Evolutionary conservation across 441 rosid genomes (phyloP).

Genomic region (Pelargonium citronellum): DNA sequence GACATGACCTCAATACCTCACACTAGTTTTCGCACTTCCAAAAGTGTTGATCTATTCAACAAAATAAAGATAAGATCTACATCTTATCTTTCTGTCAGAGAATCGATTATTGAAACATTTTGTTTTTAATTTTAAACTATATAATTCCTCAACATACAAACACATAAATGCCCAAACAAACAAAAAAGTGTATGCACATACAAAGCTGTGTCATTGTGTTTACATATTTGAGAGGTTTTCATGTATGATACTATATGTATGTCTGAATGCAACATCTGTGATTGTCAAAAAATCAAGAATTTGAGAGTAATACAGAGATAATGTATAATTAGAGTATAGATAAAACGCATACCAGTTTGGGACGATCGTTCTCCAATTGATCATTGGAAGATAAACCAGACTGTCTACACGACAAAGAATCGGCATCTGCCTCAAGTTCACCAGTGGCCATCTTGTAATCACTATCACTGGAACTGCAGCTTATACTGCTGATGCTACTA

Average conservation of each 20-base stretch:
- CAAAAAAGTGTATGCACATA: not conserved
- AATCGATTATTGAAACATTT: not conserved
- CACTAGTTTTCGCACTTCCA: not conserved
- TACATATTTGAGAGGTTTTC: not conserved
- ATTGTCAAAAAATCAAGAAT: conserved; percentile 4
- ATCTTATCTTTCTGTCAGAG: not conserved
- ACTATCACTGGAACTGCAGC: conserved; percentile 91
- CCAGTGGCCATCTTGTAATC: conserved; percentile 68
- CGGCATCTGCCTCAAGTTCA: conserved; percentile 99
- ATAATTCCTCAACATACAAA: not conserved
- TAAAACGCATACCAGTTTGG: conserved; percentile 54
- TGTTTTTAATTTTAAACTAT: not conserved
- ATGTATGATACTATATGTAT: not conserved
- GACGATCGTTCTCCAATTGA: conserved; percentile 62
- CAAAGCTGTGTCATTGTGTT: not conserved
- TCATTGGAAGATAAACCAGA: conserved; percentile 82
- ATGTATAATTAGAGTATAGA: conserved; percentile 16
- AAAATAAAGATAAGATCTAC: too few relatives aligned
- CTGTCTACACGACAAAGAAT: conserved; percentile 84
- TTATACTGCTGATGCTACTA: conserved; percentile 90
- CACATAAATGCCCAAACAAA: not conserved
- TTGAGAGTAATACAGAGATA: conserved; percentile 7
- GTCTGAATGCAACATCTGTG: conserved; percentile 5
- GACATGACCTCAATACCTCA: not conserved
- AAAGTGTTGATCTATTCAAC: not conserved